Base-by-base conservation (phyloP, 768 basidiomycete genomes). In the Nevesoporus exiguus region DNA sequence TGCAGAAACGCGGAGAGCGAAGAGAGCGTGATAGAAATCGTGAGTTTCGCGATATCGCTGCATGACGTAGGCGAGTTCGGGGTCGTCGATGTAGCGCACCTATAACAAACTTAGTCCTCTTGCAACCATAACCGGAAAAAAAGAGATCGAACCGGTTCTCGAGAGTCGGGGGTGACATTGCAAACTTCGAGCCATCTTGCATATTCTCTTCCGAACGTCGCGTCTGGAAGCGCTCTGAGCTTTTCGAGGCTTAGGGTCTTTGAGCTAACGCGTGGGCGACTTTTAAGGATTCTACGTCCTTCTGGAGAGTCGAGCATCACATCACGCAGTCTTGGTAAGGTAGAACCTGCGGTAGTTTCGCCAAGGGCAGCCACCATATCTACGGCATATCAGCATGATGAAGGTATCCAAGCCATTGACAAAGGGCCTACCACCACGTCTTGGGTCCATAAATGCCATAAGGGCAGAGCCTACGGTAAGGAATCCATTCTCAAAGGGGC, bases 31-130 rank as follows among this genome's bases (percentile, higher is more conserved):
- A 67, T 98, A 97, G 61, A 98, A 88, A 73, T 99, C 96, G 72
- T 99, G 97, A 59, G 90, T 96, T 74, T 99, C 95, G 24, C 96
- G 87, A 70, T 98, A 99, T 47, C 96, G 87, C 61, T 95, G 92
- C 89, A 99, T 93, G 51, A 98, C 90, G 70, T 97, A 98, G 24
- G 97, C 97, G 11, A 97, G 81, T 64, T 97, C 95, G 2, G 94
- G 93, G 64, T 98, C 93, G 65, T 89, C 83, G 52, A 98, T 87
- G 65, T 98, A 98, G 60, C 87, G 90, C 7, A 97, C 95, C 95
- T 98, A 63, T 10, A 8, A 30, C 9, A 21, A 10, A 34, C 25
- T 56, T 50, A 56, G 53, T 46, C 22, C 41, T 30, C 29, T 22
- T n/a, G 25, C 14, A 5, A 29, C 22, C 5, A 17, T 17, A 33